Conservation (phyloP, 495 filamentous ascomycete species). For the Xylaria scruposa region DNA sequence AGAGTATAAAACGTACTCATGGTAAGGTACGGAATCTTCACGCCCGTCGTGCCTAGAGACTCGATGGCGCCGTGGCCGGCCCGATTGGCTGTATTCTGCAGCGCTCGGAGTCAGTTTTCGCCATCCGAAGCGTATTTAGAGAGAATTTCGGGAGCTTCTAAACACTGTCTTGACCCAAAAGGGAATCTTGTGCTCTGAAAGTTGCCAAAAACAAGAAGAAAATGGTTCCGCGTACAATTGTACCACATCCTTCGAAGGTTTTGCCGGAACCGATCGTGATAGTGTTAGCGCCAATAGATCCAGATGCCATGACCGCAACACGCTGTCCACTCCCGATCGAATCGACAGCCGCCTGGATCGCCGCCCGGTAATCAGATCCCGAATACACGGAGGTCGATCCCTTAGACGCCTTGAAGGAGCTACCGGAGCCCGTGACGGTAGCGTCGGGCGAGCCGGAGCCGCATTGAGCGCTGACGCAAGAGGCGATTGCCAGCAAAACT, state of each 20-base stretch:
- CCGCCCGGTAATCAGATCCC: conserved; percentile 52
- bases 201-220: too few relatives aligned
- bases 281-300: conserved; percentile 62
- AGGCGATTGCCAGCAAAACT: not conserved
- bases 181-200: too few relatives aligned
- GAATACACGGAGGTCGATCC: conserved; percentile 45
- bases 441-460: conserved; percentile 49
- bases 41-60: conserved; percentile 42
- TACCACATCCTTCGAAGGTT: conserved; percentile 57
- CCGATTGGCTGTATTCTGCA: conserved; percentile 48
- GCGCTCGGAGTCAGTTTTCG: too few relatives aligned
- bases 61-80: conserved; percentile 53
- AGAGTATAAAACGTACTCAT: conserved; percentile 35
- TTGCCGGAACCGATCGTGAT: conserved; percentile 52
- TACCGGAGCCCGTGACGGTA: conserved; percentile 47
- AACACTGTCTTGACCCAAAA: too few relatives aligned
- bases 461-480: conserved; percentile 38
- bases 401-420: conserved; percentile 44
- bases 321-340: conserved; percentile 59
- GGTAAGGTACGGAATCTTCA: conserved; percentile 51
- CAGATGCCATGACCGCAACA: conserved; percentile 66
- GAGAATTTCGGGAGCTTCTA: too few relatives aligned
- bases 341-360: conserved; percentile 54
- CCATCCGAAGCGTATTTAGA: too few relatives aligned
- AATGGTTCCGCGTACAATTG: too few relatives aligned